Conservation (phyloP, 371 early-diverging fungal species). For the Mucor mucedo region DNA sequence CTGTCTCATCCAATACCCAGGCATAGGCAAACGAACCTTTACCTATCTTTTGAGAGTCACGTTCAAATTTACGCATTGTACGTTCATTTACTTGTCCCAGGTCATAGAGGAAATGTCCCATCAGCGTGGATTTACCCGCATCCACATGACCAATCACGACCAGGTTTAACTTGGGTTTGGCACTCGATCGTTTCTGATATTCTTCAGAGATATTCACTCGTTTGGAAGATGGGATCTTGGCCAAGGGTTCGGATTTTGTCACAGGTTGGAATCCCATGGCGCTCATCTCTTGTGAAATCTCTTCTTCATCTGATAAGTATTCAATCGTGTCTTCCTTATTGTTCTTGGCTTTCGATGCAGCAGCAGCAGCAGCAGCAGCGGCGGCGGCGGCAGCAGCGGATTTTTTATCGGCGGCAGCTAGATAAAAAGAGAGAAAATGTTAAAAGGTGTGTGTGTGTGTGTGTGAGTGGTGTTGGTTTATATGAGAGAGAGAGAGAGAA, state of each 20-base stretch:
- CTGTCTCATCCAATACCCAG: conserved; percentile 96
- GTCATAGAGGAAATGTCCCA: conserved; percentile 94
- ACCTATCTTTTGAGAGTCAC: conserved; percentile 91
- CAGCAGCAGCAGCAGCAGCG: conserved; percentile 1
- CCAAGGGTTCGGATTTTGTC: conserved; percentile 35
- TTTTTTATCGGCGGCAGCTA: conserved; percentile 24
- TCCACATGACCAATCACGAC: conserved; percentile 98
- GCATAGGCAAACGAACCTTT: conserved; percentile 94
- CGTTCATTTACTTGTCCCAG: conserved; percentile 91
- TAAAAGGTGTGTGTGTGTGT: conserved; percentile 1
- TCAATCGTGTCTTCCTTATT: conserved; percentile 49
- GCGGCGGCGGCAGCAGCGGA: not conserved
- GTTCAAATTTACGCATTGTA: conserved; percentile 89
- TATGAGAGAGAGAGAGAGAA: conserved; percentile 9
- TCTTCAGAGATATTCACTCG: conserved; percentile 78
- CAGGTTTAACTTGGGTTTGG: conserved; percentile 79
- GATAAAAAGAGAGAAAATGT: not conserved
- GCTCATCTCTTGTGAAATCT: conserved; percentile 54
- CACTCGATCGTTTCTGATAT: conserved; percentile 70
- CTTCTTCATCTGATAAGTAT: conserved; percentile 50
- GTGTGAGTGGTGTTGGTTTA: not conserved
- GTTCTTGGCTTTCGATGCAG: conserved; percentile 20
- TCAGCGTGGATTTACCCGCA: conserved; percentile 98
- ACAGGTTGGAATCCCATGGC: conserved; percentile 49
- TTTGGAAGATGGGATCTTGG: conserved; percentile 50